A percentile compares a stretch with the other conserved stretches of the same genome.
Evolutionary conservation across 768 basidiomycete species (phyloP).

Genomic region (Termitomyces sp.): DNA sequence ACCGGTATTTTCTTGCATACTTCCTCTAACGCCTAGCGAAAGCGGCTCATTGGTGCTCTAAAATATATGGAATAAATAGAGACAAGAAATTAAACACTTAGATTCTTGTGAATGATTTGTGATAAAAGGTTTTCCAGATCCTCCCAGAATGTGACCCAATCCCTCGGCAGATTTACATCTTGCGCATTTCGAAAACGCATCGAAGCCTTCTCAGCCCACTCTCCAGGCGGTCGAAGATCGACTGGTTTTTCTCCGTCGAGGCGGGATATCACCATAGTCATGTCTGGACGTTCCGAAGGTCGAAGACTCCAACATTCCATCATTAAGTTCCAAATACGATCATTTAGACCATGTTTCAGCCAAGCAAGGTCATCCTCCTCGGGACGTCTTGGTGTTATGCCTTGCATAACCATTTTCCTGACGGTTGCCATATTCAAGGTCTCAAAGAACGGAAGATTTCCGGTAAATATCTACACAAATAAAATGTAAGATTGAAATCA

Average conservation of each 20-base stretch:
- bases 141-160: not conserved
- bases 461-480: constrained; percentile 14
- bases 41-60: no score
- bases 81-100: not conserved
- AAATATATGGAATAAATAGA: no score
- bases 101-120: not conserved
- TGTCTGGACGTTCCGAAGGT: constrained; percentile 9
- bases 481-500: not conserved
- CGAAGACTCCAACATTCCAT: constrained; percentile 6
- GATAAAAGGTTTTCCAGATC: not conserved
- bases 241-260: not conserved
- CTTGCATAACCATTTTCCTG: not conserved
- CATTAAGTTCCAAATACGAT: constrained; percentile 8
- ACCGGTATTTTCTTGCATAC: no score
- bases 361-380: not conserved
- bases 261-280: not conserved
- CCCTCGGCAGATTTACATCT: not conserved
- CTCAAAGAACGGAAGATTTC: constrained; percentile 9
- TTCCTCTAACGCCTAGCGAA: no score
- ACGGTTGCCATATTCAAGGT: not conserved
- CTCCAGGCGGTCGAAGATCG: not conserved
- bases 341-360: constrained; percentile 1
- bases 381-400: constrained; percentile 3
- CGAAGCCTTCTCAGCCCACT: not conserved
- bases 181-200: constrained; percentile 8